Conservation (phyloP, 1,284 basidiomycete species). For the Heterobasidion occidentale region DNA sequence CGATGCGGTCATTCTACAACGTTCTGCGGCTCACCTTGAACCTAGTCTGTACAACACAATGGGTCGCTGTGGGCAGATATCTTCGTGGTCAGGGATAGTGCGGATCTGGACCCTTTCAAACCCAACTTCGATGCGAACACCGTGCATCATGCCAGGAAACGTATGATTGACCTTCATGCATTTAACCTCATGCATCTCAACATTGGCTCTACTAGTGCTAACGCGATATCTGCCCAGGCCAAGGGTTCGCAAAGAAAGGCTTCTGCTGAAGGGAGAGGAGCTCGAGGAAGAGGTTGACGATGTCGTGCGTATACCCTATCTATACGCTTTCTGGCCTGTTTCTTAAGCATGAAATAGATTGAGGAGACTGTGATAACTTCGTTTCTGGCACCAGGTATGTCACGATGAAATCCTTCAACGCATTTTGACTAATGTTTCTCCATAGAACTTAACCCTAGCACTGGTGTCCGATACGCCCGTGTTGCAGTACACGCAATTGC, state of each 20-base stretch:
- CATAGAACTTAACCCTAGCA: conserved; percentile 82
- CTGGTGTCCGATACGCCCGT: conserved; percentile 66
- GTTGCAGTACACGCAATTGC: conserved; percentile 52
- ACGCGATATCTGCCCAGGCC: conserved; percentile 74
- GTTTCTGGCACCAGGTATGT: conserved; percentile 76
- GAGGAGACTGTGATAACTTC: conserved; percentile 58
- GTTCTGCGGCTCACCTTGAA: not conserved
- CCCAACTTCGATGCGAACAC: conserved; percentile 43
- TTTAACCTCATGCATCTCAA: not conserved
- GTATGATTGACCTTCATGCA: conserved; percentile 34
- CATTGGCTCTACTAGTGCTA: conserved; percentile 46
- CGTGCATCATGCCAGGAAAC: conserved; percentile 75
- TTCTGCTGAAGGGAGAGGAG: conserved; percentile 40
- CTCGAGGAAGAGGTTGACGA: conserved; percentile 37
- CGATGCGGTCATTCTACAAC: too few relatives aligned
- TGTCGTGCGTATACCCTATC: conserved; percentile 6
- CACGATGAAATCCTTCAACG: not conserved
- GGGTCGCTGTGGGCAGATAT: conserved; percentile 84
- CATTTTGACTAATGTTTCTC: not conserved
- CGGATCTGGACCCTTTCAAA: conserved; percentile 55
- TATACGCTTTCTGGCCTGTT: conserved; percentile 7
- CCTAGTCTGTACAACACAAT: conserved; percentile 71
- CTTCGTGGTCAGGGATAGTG: conserved; percentile 64
- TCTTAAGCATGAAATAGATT: conserved; percentile 1
- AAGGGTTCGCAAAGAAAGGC: conserved; percentile 76